Evolutionary conservation across 2,329 filamentous ascomycete species (phyloP).

Genomic region (Colletotrichum sp.): DNA sequence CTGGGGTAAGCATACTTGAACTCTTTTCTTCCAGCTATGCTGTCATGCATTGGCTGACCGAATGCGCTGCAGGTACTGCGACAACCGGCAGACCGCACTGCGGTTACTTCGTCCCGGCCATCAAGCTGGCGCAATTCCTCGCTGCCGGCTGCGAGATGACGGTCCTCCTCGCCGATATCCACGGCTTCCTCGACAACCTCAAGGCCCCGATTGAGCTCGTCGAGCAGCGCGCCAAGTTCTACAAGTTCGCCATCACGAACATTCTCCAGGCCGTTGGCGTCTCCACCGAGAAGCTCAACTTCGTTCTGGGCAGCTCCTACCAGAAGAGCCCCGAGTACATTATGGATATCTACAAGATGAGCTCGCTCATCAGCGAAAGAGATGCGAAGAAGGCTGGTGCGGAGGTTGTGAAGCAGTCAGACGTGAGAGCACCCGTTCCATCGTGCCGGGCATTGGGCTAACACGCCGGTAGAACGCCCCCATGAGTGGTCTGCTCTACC

Average conservation of each 20-base stretch:
- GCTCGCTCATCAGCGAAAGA: constrained; percentile 73
- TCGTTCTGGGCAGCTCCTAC: constrained; percentile 85
- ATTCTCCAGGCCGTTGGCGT: constrained; percentile 81
- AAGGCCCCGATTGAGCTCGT: constrained; percentile 92
- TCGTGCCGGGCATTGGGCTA: not conserved
- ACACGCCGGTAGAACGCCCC: constrained; percentile 49
- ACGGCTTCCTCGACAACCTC: constrained; percentile 81
- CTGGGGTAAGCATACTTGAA: constrained; percentile 65
- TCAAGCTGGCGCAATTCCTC: constrained; percentile 90
- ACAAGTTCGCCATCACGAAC: constrained; percentile 75
- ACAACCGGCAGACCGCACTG: constrained; percentile 88
- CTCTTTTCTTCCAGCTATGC: not conserved
- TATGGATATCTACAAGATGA: constrained; percentile 87
- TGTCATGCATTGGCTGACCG: not conserved
- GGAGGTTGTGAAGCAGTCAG: constrained; percentile 92
- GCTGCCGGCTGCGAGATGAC: constrained; percentile 83
- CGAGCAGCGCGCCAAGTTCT: constrained; percentile 82
- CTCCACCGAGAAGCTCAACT: constrained; percentile 77
- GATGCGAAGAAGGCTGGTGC: constrained; percentile 90
- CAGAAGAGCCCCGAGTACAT: constrained; percentile 75
- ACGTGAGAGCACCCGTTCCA: constrained; percentile 27
- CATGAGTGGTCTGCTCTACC: constrained; percentile 79
- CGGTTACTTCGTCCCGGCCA: constrained; percentile 86
- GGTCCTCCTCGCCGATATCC: constrained; percentile 77
- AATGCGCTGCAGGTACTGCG: constrained; percentile 63